A percentile compares a stretch with the other conserved stretches of the same genome.
Conservation (phyloP, 345 rosid genomes). For the Citrus inodora region DNA sequence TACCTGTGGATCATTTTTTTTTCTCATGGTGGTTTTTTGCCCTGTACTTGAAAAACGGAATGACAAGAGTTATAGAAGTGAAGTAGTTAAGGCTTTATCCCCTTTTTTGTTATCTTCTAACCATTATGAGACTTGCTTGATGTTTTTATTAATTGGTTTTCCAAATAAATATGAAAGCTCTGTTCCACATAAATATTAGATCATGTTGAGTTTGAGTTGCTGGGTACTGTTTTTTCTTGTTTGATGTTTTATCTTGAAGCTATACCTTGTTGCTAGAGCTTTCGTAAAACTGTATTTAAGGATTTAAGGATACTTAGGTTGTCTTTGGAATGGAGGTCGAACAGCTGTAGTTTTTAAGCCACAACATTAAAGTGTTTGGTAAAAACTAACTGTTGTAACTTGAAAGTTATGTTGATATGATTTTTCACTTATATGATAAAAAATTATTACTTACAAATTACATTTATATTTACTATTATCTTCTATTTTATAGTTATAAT, state of each 20-base stretch:
- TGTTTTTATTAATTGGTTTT: not conserved
- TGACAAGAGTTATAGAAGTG: not conserved
- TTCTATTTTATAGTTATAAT: rapidly evolving
- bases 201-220: not conserved
- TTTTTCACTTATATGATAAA: no score
- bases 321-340: no score
- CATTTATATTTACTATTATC: no score
- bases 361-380: no score
- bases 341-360: no score
- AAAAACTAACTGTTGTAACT: no score
- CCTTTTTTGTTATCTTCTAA: not conserved
- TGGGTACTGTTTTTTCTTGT: not conserved
- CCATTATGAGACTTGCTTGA: not conserved
- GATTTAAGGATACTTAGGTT: no score
- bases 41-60: no score
- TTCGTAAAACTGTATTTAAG: no score
- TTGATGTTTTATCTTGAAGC: not conserved
- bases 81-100: not conserved
- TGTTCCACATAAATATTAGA: not conserved
- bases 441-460: no score
- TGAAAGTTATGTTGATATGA: no score
- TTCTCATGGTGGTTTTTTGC: no score
- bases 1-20: not conserved
- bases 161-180: not conserved
- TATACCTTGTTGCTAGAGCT: not conserved